A percentile compares a stretch with the other conserved stretches of the same genome.
These are phyloP conservation scores for Prunus davidiana DNA, from an alignment of 306 rosid species.

Conservation along the genomic window DNA sequence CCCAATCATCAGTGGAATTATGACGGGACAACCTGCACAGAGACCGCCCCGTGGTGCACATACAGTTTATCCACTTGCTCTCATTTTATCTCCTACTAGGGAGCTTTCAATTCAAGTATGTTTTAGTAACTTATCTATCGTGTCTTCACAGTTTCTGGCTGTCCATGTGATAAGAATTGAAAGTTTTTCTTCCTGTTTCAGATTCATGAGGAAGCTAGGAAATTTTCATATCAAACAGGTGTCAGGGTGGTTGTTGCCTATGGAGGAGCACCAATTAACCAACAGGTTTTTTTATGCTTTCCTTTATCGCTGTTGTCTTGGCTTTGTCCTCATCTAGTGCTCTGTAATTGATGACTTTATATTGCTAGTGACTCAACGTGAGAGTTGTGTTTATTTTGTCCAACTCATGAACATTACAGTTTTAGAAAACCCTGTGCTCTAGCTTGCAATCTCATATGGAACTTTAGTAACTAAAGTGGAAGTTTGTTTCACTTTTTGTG, in stretches of 20 bases:
- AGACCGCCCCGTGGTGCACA: conserved; percentile 75
- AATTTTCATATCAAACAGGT: conserved; percentile 73
- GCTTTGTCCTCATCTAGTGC: neutral
- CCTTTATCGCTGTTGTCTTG: neutral
- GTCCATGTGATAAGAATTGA: conserved; percentile 4
- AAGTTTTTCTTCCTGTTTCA: conserved; percentile 37
- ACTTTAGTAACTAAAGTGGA: neutral
- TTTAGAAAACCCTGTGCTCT: neutral
- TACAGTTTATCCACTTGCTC: conserved; percentile 80
- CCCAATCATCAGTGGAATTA: conserved; percentile 84
- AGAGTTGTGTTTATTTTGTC: neutral
- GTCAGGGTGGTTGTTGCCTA: conserved; percentile 94
- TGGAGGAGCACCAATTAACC: conserved; percentile 89
- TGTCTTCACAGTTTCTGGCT: neutral
- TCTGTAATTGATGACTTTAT: neutral
- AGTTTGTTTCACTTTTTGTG: no score
- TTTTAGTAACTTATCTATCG: conserved; percentile 13
- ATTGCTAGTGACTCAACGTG: neutral
- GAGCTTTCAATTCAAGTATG: conserved; percentile 89
- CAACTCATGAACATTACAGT: neutral
- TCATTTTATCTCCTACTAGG: conserved; percentile 88
- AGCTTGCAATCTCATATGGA: neutral
- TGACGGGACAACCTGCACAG: conserved; percentile 61
- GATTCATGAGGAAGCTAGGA: conserved; percentile 78
- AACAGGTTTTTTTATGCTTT: conserved; percentile 46